phyloP scores from a whole-genome alignment of 2,329 filamentous ascomycete genomes.

The Pseudogymnoascus sp. region DNA sequence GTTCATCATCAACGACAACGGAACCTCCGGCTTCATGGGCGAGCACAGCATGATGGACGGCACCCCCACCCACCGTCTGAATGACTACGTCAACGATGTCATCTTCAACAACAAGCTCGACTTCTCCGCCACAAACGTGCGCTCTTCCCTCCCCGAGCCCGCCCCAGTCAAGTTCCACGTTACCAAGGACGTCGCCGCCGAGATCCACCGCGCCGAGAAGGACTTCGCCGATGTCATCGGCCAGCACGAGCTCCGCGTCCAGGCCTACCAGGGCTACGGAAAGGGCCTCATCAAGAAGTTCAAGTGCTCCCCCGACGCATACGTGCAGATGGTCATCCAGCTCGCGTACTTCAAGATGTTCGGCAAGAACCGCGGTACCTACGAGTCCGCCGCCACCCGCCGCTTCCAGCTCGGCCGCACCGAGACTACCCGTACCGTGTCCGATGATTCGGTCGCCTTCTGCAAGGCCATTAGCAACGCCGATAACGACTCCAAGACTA shows the following conservation, averaged over 20 bases:
- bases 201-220: constrained; percentile 67
- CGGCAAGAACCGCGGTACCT: constrained; percentile 93
- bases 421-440: constrained; percentile 88
- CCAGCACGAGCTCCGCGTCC: constrained; percentile 83
- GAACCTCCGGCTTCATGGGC: constrained; percentile 92
- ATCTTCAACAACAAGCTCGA: constrained; percentile 95
- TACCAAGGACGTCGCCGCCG: constrained; percentile 60
- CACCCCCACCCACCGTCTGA: constrained; percentile 91
- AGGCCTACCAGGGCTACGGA: constrained; percentile 94
- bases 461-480: constrained; percentile 77
- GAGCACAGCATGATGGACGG: constrained; percentile 99
- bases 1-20: constrained; percentile 97
- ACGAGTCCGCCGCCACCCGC: constrained; percentile 90
- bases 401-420: constrained; percentile 95
- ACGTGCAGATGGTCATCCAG: constrained; percentile 97
- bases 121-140: constrained; percentile 67
- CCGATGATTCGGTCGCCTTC: constrained; percentile 84
- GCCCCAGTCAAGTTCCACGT: constrained; percentile 69
- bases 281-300: constrained; percentile 99
- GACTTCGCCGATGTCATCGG: constrained; percentile 78
- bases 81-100: constrained; percentile 84
- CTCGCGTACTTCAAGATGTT: constrained; percentile 99
- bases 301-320: constrained; percentile 94
- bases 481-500: constrained; percentile 51
- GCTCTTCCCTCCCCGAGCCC: constrained; percentile 78